These are phyloP conservation scores for Phytophthora boehmeriae DNA, from an alignment of 352 stramenopile genomes.

Conservation along the genomic window DNA sequence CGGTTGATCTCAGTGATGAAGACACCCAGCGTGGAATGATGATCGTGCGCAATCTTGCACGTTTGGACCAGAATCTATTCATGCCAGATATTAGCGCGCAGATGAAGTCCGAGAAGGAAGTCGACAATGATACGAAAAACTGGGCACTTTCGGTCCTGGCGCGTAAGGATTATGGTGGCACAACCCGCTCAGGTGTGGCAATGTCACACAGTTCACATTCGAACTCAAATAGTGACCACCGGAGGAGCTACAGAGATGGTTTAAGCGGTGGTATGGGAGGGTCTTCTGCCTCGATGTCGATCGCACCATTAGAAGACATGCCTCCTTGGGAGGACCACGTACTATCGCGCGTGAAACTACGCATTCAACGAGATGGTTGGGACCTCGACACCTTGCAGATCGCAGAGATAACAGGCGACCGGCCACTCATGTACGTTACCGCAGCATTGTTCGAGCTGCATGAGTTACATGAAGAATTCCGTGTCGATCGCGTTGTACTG, in stretches of 20 bases:
- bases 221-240: constrained; percentile 72
- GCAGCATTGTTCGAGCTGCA: constrained; percentile 81
- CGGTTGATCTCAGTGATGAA: constrained; percentile 67
- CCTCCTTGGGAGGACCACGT: constrained; percentile 62
- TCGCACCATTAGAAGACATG: constrained; percentile 59
- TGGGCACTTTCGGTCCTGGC: constrained; percentile 80
- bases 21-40: constrained; percentile 59
- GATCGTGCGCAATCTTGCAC: constrained; percentile 72
- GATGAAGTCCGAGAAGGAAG: constrained; percentile 81
- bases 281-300: constrained; percentile 20
- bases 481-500: constrained; percentile 74
- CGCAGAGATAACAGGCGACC: constrained; percentile 64
- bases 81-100: constrained; percentile 80
- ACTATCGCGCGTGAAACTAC: constrained; percentile 47
- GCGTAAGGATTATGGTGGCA: constrained; percentile 71
- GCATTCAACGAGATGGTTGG: constrained; percentile 74
- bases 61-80: constrained; percentile 85
- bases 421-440: constrained; percentile 82
- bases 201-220: constrained; percentile 77
- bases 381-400: constrained; percentile 75
- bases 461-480: constrained; percentile 78
- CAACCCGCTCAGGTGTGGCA: constrained; percentile 52
- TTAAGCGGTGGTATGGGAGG: constrained; percentile 32
- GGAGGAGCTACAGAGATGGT: constrained; percentile 62
- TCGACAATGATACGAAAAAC: constrained; percentile 85